Conservation (phyloP, 352 stramenopile genomes). For the Halophytophthora polymorphica region DNA sequence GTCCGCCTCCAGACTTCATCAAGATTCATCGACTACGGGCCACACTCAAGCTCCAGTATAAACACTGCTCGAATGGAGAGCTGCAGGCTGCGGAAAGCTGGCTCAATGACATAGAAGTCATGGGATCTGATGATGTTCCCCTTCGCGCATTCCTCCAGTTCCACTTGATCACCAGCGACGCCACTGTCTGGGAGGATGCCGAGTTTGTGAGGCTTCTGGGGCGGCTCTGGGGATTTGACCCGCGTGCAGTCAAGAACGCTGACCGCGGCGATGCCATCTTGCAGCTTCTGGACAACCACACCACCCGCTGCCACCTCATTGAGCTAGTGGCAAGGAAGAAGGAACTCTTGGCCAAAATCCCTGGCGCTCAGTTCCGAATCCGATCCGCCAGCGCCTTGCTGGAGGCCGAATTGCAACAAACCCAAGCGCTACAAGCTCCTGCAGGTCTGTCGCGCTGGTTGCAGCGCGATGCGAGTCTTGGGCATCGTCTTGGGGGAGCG, state of each 20-base stretch:
- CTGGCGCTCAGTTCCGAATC: constrained; percentile 17
- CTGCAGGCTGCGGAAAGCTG: constrained; percentile 29
- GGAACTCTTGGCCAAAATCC: constrained; percentile 25
- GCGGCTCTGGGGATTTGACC: constrained; percentile 57
- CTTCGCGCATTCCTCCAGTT: constrained; percentile 43
- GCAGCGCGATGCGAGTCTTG: constrained; percentile 17
- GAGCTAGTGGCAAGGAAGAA: constrained; percentile 22
- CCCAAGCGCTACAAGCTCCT: constrained; percentile 19
- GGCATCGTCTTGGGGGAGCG: constrained; percentile 9
- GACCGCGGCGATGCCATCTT: constrained; percentile 23
- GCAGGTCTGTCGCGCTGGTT: constrained; percentile 17
- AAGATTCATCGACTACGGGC: constrained; percentile 43
- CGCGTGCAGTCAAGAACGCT: constrained; percentile 20
- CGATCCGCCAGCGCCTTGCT: constrained; percentile 10
- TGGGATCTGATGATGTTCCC: constrained; percentile 18
- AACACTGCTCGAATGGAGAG: constrained; percentile 35
- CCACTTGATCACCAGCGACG: constrained; percentile 48
- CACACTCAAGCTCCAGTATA: constrained; percentile 44
- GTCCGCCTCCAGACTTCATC: constrained; percentile 46
- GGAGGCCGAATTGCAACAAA: constrained; percentile 19
- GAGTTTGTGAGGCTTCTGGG: constrained; percentile 62
- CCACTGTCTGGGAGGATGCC: constrained; percentile 42
- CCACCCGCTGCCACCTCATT: constrained; percentile 12
- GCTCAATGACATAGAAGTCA: constrained; percentile 18
- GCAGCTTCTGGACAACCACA: constrained; percentile 36